Evolutionary conservation across 2,329 filamentous ascomycete genomes (phyloP), one percentile per base, ranked within the genome.

Genomic region (Curvularia verruculosa): DNA sequence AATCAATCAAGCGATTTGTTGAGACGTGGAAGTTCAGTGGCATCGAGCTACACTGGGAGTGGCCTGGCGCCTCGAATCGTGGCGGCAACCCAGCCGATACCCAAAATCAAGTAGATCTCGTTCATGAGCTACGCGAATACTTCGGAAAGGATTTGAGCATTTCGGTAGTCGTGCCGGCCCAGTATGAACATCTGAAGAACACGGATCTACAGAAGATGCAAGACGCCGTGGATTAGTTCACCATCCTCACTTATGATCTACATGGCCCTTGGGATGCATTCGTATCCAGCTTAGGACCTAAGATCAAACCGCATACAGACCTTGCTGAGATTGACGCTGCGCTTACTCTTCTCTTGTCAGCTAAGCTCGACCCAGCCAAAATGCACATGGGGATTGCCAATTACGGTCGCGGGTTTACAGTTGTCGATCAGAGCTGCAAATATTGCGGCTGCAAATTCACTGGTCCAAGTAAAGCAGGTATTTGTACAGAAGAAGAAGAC

Each of bases 11-110:
- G 1, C 46, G 53, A 1, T 82, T 83, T 60, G 71, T 83, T 64
- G 29, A 62, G 1, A 74, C 67, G 6, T 81, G 80, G 60, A 70
- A 70, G 2, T 81, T 83, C 49, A 77, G 80, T 3, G 66, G 68
- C 1, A 68, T 81, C 1, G 80, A 83, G 49, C 61, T 83, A n/a
- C 78, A 83, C 58, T 83, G 80, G 81, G 77, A 79, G 3, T 68
- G 73, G 15, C 73, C 70, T 13, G 69, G 60, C 6, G 57, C 65
- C 0, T 23, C 39, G 19, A 41, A 24, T 15, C 39, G 39, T 5
- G 39, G 39, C 39, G 39, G 39, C 21, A 23, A 41, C 19, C 39
- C 39, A n/a, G 71, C 67, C 1, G 81, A 83, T 40, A 65, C 48
- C 18, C 56, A 59, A 18, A 71, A 71, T 23, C 59, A 65, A 9